Conservation (phyloP, 1,284 basidiomycete genomes). For the Cryptococcus sp. region DNA sequence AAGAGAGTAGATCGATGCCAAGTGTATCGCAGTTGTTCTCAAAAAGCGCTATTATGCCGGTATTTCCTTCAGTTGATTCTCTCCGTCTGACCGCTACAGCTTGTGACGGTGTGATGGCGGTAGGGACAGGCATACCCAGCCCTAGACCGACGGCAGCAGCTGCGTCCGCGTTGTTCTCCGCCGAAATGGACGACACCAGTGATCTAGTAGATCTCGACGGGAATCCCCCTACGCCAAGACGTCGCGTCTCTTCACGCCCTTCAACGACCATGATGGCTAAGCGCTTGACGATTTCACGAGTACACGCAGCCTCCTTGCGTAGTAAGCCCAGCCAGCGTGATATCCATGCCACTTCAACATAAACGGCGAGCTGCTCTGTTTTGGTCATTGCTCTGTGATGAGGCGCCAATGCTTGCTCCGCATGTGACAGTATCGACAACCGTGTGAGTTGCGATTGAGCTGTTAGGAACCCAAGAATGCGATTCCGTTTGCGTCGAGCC, state of each 20-base stretch:
- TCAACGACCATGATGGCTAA: constrained; percentile 73
- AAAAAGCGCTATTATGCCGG: constrained; percentile 70
- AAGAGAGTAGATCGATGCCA: constrained; percentile 65
- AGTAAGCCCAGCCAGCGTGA: constrained; percentile 76
- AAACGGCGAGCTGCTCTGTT: constrained; percentile 68
- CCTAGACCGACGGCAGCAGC: constrained; percentile 53
- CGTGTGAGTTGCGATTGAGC: constrained; percentile 68
- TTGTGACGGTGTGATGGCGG: constrained; percentile 23
- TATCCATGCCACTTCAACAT: constrained; percentile 69
- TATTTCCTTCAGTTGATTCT: constrained; percentile 74
- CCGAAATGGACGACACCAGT: constrained; percentile 2
- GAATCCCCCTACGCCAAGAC: constrained; percentile 18
- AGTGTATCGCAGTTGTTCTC: constrained; percentile 72
- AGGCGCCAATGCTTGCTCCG: constrained; percentile 74
- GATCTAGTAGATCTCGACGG: constrained; percentile 1
- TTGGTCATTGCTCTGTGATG: constrained; percentile 79
- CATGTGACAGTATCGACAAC: constrained; percentile 63
- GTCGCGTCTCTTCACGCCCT: constrained; percentile 34
- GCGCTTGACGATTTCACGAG: constrained; percentile 79
- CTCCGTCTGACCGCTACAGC: constrained; percentile 67
- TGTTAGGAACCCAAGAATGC: constrained; percentile 62
- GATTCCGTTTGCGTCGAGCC: constrained; percentile 56
- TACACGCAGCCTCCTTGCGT: constrained; percentile 79
- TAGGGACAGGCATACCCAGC: constrained; percentile 56
- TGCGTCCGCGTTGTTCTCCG: constrained; percentile 4